Conservation (phyloP, 192 early-diverging fungal genomes). For the Coemansia sp. region DNA sequence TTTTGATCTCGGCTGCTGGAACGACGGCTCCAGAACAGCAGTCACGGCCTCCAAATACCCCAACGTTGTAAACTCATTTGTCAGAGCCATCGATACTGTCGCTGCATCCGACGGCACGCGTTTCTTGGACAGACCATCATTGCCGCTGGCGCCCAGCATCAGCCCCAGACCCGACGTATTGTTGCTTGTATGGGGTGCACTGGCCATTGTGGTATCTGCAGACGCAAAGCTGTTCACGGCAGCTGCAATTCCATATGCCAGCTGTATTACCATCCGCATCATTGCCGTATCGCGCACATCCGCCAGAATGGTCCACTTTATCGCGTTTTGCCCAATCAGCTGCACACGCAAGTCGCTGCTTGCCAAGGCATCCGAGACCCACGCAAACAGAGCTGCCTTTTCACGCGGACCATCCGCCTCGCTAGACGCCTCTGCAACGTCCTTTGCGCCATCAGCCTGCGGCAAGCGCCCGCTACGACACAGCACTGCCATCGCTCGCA, state of each 20-base stretch:
- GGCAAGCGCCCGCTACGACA: conserved; percentile 37
- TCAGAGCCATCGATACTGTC: conserved; percentile 5
- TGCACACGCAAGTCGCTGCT: conserved; percentile 21
- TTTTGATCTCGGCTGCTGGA: too few species aligned
- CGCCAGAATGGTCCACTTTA: conserved; percentile 38
- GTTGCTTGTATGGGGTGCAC: not conserved
- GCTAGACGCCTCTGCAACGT: not conserved
- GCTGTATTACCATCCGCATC: conserved; percentile 42
- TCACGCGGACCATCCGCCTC: conserved; percentile 49
- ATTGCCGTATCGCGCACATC: conserved; percentile 29
- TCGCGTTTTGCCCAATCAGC: conserved; percentile 39
- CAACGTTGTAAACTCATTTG: conserved; percentile 19
- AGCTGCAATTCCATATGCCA: conserved; percentile 37
- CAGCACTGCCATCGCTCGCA: conserved; percentile 87
- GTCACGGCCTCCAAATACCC: conserved; percentile 37
- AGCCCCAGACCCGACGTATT: conserved; percentile 31
- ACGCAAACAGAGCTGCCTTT: conserved; percentile 37
- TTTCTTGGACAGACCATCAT: conserved; percentile 2
- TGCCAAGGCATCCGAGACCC: conserved; percentile 44
- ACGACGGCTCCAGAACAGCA: conserved; percentile 10
- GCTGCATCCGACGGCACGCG: conserved; percentile 1
- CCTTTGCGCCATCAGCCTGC: conserved; percentile 1
- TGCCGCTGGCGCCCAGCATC: conserved; percentile 17
- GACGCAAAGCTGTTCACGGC: conserved; percentile 16
- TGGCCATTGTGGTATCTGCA: not conserved